Evolutionary conservation across 306 rosid species (phyloP).

Genomic region (Morella rubra): DNA sequence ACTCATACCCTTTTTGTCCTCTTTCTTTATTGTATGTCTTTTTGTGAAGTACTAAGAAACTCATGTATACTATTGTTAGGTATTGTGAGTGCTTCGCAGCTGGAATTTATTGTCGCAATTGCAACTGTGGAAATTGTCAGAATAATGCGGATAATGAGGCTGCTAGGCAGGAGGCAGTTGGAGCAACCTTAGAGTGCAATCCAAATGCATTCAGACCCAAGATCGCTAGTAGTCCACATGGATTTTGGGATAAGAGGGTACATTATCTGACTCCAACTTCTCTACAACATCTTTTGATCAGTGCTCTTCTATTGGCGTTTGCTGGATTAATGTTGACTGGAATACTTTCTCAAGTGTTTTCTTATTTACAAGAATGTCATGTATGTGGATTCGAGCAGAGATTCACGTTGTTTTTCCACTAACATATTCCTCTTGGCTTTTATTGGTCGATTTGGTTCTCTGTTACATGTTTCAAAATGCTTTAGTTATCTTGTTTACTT

Average conservation of each 20-base stretch:
- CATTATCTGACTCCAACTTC: conserved; percentile 25
- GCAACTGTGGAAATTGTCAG: conserved; percentile 69
- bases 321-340: not conserved
- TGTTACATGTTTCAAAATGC: not conserved
- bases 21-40: too few species aligned
- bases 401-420: not conserved
- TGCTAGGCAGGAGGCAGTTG: conserved; percentile 67
- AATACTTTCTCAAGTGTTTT: not conserved
- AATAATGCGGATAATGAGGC: conserved; percentile 69
- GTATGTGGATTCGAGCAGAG: not conserved
- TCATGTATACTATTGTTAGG: conserved; percentile 43
- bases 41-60: conserved; percentile 11
- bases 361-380: not conserved
- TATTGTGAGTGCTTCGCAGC: conserved; percentile 86
- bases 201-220: conserved; percentile 85
- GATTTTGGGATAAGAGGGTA: conserved; percentile 50
- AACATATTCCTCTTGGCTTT: not conserved
- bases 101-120: conserved; percentile 76
- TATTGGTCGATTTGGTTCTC: not conserved
- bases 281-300: not conserved
- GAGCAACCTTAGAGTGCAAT: conserved; percentile 64
- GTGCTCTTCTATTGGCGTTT: conserved; percentile 8
- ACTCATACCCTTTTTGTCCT: too few species aligned
- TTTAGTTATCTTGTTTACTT: not conserved
- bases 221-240: conserved; percentile 68